Percentiles rank a stretch among this genome's conserved stretches.
Conservation (phyloP, 805 yeast genomes). For the Saturnispora sanitii region DNA sequence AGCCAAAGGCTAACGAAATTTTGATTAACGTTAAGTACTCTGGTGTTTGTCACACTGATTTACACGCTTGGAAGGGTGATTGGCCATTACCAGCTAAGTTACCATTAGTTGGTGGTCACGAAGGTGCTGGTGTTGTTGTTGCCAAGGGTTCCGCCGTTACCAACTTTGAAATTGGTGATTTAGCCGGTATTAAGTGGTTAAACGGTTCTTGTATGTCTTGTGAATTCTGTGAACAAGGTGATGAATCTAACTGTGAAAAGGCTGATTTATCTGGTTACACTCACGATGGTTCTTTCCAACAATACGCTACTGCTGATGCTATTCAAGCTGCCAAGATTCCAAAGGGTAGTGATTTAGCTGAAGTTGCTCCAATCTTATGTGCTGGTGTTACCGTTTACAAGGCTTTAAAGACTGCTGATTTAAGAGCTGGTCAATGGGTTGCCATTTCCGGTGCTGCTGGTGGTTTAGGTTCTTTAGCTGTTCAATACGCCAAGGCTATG, state of each 20-base stretch:
- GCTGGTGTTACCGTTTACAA: slow-evolving; percentile 48
- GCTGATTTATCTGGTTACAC: slow-evolving; percentile 71
- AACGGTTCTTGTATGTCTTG: slow-evolving; percentile 58
- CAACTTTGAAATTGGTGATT: slow-evolving; percentile 55
- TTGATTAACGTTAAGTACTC: slow-evolving; percentile 61
- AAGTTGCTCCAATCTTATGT: slow-evolving; percentile 40
- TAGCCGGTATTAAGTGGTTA: slow-evolving; percentile 61
- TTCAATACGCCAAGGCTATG: slow-evolving; percentile 42
- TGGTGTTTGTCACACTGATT: slow-evolving; percentile 68
- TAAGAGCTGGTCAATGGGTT: slow-evolving; percentile 41
- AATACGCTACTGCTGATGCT: slow-evolving; percentile 45
- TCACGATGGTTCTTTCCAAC: slow-evolving; percentile 54
- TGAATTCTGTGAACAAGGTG: slow-evolving; percentile 50
- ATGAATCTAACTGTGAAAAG: slow-evolving; percentile 56
- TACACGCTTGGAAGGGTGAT: slow-evolving; percentile 68
- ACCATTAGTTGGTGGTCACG: slow-evolving; percentile 65
- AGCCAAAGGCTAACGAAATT: slow-evolving; percentile 53
- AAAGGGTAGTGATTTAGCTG: slow-evolving; percentile 37
- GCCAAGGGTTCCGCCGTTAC: slow-evolving; percentile 50
- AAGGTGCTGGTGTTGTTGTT: slow-evolving; percentile 65
- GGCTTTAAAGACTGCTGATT: slow-evolving; percentile 41
- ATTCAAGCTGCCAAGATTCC: slow-evolving; percentile 42
- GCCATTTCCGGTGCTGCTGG: slow-evolving; percentile 45
- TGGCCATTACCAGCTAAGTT: slow-evolving; percentile 53
- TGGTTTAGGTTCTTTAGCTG: slow-evolving; percentile 42